Conservation (phyloP, 2,329 filamentous ascomycete genomes). For the Phialophora macrospora region DNA sequence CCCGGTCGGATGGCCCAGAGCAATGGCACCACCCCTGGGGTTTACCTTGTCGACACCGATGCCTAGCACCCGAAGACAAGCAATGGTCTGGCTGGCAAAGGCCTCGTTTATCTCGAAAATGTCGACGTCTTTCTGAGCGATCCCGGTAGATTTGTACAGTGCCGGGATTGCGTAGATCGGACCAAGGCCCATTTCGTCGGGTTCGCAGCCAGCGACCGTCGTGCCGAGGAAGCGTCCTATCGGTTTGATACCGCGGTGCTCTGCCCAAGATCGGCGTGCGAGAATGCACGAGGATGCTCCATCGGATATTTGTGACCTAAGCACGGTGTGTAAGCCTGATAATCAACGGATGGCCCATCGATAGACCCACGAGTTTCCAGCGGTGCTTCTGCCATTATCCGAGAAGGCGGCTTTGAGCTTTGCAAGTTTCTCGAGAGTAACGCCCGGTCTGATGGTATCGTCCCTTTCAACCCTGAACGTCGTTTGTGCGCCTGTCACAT, state of each 20-base stretch:
- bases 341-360: conserved; percentile 53
- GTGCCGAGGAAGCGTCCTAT: conserved; percentile 92
- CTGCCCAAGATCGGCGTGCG: conserved; percentile 83
- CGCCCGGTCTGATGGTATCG: conserved; percentile 88
- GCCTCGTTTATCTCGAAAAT: conserved; percentile 96
- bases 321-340: conserved; percentile 56
- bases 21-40: conserved; percentile 89
- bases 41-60: conserved; percentile 75
- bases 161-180: conserved; percentile 70
- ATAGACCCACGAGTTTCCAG: conserved; percentile 95
- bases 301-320: conserved; percentile 6
- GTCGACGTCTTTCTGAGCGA: conserved; percentile 81
- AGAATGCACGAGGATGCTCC: conserved; percentile 43
- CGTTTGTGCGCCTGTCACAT: conserved; percentile 77
- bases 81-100: conserved; percentile 96
- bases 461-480: conserved; percentile 80
- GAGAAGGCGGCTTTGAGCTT: conserved; percentile 93
- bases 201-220: conserved; percentile 85
- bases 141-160: conserved; percentile 74
- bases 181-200: conserved; percentile 79
- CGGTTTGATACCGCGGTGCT: conserved; percentile 84
- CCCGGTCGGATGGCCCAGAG: conserved; percentile 44
- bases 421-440: conserved; percentile 76
- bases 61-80: conserved; percentile 74
- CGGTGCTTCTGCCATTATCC: conserved; percentile 84